Base-by-base conservation (phyloP, 225 moss, liverwort and hornwort genomes). In the Antitrichia curtipendula region DNA sequence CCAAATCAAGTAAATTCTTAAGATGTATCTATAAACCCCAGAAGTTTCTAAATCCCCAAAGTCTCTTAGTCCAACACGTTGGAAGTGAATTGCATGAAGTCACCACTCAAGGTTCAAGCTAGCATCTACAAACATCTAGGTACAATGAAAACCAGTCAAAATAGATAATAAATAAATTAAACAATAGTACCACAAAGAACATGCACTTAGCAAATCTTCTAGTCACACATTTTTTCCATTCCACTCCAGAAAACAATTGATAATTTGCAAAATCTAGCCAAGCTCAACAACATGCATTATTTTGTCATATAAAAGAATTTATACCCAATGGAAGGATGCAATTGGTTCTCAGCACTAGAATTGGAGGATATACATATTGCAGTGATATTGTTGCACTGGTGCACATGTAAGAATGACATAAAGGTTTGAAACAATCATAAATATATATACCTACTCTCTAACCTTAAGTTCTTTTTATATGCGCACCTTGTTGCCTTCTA, bases 251-350 rank as follows among this genome's bases (percentile, higher is more conserved):
- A n/a, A 4, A 29, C 47, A 73, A 31, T 19, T 47, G 19, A 73
- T 73, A 3, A 10, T 11, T 2, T 10, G 43, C 0, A 72, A 0
- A 43, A 28, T 3, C 9, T 2, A 10, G 0, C 7, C 16, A 29
- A 43, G 9, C 28, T 73, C 10, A 31, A 47, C 1, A 72, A 0
- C 11, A 18, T 47, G 17, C 11, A 47, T 47, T 3, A 73, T 47
- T 4, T 47, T 2, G 29, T 47, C 4, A 17, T 2, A 18, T 3
- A 11, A 47, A 29, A 73, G 73, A 29, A 72, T 47, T 47, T 10
- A 0, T 47, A 31, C 29, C 47, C 17, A 73, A 47, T 73, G 29
- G 29, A 72, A 2, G 25, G 27, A 71, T 71, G 71, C 43, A 43
- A 71, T 5, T 71, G 5, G 43, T 43, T 45, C 2, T 8, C 6